Base-by-base conservation (phyloP, 2,329 filamentous ascomycete genomes). In the Epichloe uncinata region DNA sequence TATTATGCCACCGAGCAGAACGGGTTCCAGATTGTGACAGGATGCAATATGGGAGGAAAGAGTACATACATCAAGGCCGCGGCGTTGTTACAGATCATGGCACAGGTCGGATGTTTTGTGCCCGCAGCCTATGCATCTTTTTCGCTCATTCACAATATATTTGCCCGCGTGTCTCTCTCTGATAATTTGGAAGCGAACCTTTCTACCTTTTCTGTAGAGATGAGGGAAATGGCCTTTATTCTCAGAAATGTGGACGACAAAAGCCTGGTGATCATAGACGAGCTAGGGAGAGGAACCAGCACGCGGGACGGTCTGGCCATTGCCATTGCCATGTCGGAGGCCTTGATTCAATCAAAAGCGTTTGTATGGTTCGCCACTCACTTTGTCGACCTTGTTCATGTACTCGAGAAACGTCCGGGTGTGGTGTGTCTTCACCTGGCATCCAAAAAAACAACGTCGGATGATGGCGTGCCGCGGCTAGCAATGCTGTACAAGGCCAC, bases 11-110 rank as follows among this genome's bases (percentile, higher is more conserved):
- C 83, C 0, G 76, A 84, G 36, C 82, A 91, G 53, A 81, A 82
- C 36, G 81, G 90, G 2, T 95, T 96, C 59, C 90, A 97, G 56
- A 85, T 97, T 53, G 83, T 98, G 54, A 97, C 91, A 0, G 91
- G 93, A 3, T 94, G 87, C 63, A 98, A 98, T 59, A 98, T 98
- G 93, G 95, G 88, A 58, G 93, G 90, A 1, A 98, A 97, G 64
- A 95, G 86, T 55, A 98, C 90, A 0, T 97, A 96, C 60, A 95
- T 97, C 54, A 81, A 88, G 46, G 84, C 85, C 2, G 73, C 95
- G 22, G 87, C 91, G 0, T 70, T 98, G 34, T 79, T 94, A 61
- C 81, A 85, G 42, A 81, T 98, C 51, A 96, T 98, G 89, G 88
- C 88, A 0, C 93, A 98, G 60, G 82, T 96, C 47, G 91, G 90